Conservation (phyloP, 2,329 filamentous ascomycete genomes). For the Ophiocordyceps unilateralis region DNA sequence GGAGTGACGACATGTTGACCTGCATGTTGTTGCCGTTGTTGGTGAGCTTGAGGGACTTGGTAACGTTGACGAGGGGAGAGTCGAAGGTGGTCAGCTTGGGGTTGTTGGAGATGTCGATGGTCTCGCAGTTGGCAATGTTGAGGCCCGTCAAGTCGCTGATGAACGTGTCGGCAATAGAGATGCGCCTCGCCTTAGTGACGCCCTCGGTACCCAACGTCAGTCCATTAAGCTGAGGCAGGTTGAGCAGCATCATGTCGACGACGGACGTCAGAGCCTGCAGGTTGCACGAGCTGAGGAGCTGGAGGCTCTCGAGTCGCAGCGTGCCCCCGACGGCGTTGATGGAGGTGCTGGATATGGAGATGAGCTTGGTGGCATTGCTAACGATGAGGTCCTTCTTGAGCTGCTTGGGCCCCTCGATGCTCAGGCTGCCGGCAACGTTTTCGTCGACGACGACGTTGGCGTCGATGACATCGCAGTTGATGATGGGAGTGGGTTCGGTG, state of each 20-base stretch:
- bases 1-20: constrained; percentile 61
- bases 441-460: constrained; percentile 51
- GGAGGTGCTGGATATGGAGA: constrained; percentile 40
- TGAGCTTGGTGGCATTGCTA: constrained; percentile 43
- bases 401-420: constrained; percentile 40
- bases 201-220: constrained; percentile 31
- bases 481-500: constrained; percentile 39
- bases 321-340: constrained; percentile 48
- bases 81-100: constrained; percentile 55
- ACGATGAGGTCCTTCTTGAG: constrained; percentile 41
- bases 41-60: constrained; percentile 50
- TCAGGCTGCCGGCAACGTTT: constrained; percentile 36
- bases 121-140: constrained; percentile 54
- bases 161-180: constrained; percentile 75
- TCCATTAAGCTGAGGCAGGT: constrained; percentile 43
- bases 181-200: constrained; percentile 47
- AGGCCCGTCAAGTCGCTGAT: constrained; percentile 66
- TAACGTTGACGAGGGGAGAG: constrained; percentile 64
- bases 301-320: constrained; percentile 55
- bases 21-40: constrained; percentile 62
- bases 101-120: constrained; percentile 85
- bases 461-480: constrained; percentile 52
- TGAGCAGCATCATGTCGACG: constrained; percentile 50
- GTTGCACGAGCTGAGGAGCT: constrained; percentile 47
- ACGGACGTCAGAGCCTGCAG: constrained; percentile 50